Evolutionary conservation across 306 rosid species (phyloP), one percentile per base, ranked within the genome.

Genomic region (Prunus kanzakura): DNA sequence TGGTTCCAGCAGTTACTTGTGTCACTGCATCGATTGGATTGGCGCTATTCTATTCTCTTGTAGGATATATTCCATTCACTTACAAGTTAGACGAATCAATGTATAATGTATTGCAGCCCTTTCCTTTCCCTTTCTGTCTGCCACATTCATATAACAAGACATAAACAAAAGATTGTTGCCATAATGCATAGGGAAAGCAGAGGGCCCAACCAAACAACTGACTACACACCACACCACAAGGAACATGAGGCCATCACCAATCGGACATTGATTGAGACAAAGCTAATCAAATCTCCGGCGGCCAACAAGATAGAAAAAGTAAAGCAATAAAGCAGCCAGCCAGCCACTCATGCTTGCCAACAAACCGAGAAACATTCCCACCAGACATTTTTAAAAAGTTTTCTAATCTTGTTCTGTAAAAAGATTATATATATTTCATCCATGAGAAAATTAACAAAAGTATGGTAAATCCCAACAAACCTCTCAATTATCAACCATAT

Each of bases 161-260:
- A 81, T 69, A 86, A 74, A 74, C 55, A 79, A 79, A 67, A 62
- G 43, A 61, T 70, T 73, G 73, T 66, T 69, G 81, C 87, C 90
- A 49, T 83, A 47, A 52, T 81, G 74, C 27, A 57, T 43, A 64
- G 79, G 76, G 56, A 57, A 41, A 7, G 55, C 43, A 20, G 43
- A 72, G 84, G 80, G 64, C 67, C 87, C 80, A n/a, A 78, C 67
- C 76, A 51, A 29, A 56, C 83, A 75, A 71, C 88, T 71, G 80
- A 38, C 43, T 7, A 6, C 43, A 80, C 25, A 74, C 76, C 76
- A 75, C 11, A 64, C 61, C 14, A 56, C 41, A n/a, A 27, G 27
- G 71, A 72, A 72, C 75, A 81, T 57, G 66, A 64, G 72, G 75
- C 79, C 79, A 79, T 74, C 65, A 71, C 58, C 65, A 66, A 68